Conservation (phyloP, 2,329 filamentous ascomycete species). For the Colletotrichum eleusines region DNA sequence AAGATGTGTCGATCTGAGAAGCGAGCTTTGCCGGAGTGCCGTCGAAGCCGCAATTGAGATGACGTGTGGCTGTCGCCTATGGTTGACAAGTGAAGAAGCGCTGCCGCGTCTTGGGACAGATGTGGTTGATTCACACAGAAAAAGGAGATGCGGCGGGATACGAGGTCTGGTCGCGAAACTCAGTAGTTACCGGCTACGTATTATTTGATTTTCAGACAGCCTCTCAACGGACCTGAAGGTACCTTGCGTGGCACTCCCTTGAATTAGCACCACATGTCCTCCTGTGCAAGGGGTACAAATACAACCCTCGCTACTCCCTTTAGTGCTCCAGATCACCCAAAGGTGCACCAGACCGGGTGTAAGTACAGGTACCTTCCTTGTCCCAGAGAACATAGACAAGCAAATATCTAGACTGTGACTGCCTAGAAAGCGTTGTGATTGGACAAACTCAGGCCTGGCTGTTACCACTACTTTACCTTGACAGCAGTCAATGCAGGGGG, state of each 20-base stretch:
- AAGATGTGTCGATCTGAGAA: neutral
- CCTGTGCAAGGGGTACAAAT: neutral
- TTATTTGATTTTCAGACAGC: conserved; percentile 27
- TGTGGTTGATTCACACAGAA: conserved; percentile 8
- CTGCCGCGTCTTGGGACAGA: conserved; percentile 5
- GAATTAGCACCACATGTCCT: neutral
- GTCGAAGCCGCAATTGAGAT: conserved; percentile 14
- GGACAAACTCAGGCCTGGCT: neutral
- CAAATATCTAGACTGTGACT: neutral
- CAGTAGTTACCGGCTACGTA: conserved; percentile 17
- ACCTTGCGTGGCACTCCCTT: conserved; percentile 1
- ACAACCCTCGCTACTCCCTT: neutral
- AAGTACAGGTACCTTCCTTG: neutral
- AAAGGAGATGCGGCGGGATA: conserved; percentile 11
- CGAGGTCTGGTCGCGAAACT: neutral
- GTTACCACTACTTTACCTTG: neutral
- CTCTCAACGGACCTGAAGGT: conserved; percentile 2
- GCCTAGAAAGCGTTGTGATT: neutral
- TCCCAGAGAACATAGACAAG: neutral
- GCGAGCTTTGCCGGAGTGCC: neutral
- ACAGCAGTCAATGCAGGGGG: neutral
- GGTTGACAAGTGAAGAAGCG: conserved; percentile 3
- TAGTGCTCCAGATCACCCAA: neutral
- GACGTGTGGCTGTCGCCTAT: conserved; percentile 1
- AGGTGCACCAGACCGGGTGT: neutral